Conservation (phyloP, 441 rosid species). For the Adansonia grandidieri region DNA sequence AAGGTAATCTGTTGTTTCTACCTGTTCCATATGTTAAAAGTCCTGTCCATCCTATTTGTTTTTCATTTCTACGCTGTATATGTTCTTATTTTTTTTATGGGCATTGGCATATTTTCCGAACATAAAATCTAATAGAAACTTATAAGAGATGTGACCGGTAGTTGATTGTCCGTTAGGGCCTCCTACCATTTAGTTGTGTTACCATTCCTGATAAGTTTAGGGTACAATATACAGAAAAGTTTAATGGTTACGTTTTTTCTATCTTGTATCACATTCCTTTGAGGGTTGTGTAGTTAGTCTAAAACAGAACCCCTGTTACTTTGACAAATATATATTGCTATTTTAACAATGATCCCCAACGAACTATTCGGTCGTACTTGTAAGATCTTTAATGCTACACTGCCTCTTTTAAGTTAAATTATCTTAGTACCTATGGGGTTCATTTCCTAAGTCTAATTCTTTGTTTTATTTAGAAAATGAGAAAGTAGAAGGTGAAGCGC, state of each 20-base stretch:
- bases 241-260: neutral
- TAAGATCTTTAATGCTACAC: neutral
- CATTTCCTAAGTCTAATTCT: neutral
- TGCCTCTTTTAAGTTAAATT: neutral
- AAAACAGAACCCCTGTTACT: too few relatives aligned
- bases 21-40: conserved; percentile 11
- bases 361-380: neutral
- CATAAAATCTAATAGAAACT: neutral
- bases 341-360: neutral
- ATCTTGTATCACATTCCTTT: neutral
- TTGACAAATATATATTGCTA: too few relatives aligned
- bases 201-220: neutral
- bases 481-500: conserved; percentile 94
- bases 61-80: neutral
- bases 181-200: neutral
- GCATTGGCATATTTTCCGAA: neutral
- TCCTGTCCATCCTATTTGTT: neutral
- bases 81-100: neutral
- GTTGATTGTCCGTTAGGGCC: neutral
- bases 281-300: neutral
- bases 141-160: neutral
- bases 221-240: neutral
- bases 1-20: conserved; percentile 54
- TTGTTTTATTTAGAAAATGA: conserved; percentile 65
- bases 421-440: neutral